Conservation (phyloP, 2,329 filamentous ascomycete species). For the Aureobasidium melanogenum region DNA sequence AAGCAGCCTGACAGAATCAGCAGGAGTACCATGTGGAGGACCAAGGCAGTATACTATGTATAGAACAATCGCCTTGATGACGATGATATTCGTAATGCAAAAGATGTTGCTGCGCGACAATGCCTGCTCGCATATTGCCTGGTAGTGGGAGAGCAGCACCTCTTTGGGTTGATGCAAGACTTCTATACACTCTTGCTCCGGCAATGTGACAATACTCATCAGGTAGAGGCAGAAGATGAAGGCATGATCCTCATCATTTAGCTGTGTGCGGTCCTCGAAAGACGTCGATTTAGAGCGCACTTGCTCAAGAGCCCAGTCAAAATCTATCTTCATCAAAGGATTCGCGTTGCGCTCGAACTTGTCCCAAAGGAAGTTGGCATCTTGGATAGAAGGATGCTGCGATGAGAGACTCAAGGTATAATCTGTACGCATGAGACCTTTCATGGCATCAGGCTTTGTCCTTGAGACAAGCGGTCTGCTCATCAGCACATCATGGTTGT, state of each 20-base stretch:
- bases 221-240: conserved; percentile 2
- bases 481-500: background rate
- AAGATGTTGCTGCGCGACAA: conserved; percentile 3
- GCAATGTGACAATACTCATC: conserved; percentile 8
- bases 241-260: background rate
- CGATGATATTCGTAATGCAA: background rate
- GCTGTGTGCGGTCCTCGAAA: background rate
- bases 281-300: background rate
- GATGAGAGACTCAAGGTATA: background rate
- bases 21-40: background rate
- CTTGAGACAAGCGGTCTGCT: background rate
- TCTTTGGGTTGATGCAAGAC: background rate
- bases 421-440: background rate
- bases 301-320: conserved; percentile 4
- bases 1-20: conserved; percentile 4
- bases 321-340: conserved; percentile 9
- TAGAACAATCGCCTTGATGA: conserved; percentile 5
- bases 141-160: background rate
- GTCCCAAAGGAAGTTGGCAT: conserved; percentile 5
- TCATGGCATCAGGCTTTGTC: background rate
- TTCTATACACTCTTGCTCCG: conserved; percentile 5
- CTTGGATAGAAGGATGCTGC: background rate
- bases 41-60: background rate
- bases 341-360: conserved; percentile 6
- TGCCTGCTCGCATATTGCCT: conserved; percentile 3